A percentile compares a stretch with the other conserved stretches of the same genome.
Evolutionary conservation across 2,329 filamentous ascomycete species (phyloP).

Genomic region (Botrytis elliptica): DNA sequence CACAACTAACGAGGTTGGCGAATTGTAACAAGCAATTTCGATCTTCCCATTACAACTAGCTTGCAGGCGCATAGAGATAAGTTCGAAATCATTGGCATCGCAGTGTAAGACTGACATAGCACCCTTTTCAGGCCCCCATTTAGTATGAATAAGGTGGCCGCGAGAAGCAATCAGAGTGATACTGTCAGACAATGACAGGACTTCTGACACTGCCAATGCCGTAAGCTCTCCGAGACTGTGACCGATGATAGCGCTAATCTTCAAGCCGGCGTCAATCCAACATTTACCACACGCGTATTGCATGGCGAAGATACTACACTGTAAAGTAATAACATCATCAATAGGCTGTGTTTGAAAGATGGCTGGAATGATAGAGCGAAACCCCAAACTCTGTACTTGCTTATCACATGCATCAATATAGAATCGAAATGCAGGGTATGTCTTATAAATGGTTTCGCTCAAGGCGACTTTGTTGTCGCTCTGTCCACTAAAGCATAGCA

Average conservation of each 20-base stretch:
- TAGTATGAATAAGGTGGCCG: constrained; percentile 37
- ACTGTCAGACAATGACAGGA: neutral
- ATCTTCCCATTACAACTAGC: no score
- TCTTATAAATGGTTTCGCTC: constrained; percentile 13
- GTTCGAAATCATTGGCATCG: no score
- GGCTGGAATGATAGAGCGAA: constrained; percentile 23
- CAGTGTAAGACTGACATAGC: no score
- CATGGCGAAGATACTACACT: constrained; percentile 24
- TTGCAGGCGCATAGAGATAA: no score
- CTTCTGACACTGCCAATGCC: constrained; percentile 38
- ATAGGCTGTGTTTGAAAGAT: constrained; percentile 24
- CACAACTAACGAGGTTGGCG: no score
- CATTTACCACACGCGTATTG: constrained; percentile 28
- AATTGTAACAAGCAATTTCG: no score
- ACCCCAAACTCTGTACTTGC: constrained; percentile 15
- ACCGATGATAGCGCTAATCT: constrained; percentile 32
- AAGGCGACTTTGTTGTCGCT: constrained; percentile 20
- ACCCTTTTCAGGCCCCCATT: neutral
- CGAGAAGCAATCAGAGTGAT: constrained; percentile 36
- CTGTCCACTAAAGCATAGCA: constrained; percentile 41
- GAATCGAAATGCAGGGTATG: constrained; percentile 18
- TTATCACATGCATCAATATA: constrained; percentile 26
- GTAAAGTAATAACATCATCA: constrained; percentile 22
- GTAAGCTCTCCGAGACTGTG: constrained; percentile 45
- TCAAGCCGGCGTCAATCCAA: constrained; percentile 28